Evolutionary conservation across 1,139 yeast genomes (phyloP), one percentile per base, ranked within the genome.

Genomic region (Saccharomyces uvarum): DNA sequence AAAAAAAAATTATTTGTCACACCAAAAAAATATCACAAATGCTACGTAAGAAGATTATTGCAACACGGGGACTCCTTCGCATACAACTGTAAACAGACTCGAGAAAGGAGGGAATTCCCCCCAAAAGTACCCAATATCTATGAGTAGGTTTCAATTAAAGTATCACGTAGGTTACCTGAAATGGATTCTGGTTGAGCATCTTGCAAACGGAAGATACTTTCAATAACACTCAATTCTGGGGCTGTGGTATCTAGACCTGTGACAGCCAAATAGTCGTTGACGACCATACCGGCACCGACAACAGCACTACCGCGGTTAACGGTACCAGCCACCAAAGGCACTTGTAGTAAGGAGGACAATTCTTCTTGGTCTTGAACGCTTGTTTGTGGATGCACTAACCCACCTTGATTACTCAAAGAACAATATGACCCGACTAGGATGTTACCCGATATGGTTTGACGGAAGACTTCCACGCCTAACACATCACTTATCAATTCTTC

Each of bases 401-500:
- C 99, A 71, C 99, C 99, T 74, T 91, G 97, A 75, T 95, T 95
- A 52, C 97, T 87, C 64, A 95, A 80, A 26, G 96, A 75, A 75
- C 98, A 93, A 75, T 93, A 95, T 14, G 97, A 87, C 55, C 99
- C 99, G 56, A 95, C 99, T 60, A 95, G 80, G 53, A 95, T 98
- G 72, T 95, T 93, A 61, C 97, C 98, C 19, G 99, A 97, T 64
- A 95, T 91, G 53, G 99, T 95, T 75, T 93, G 99, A 76, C 99
- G 86, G 81, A 95, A 95, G 48, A 95, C 99, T 75, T 95, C 99
- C 53, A 95, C 99, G 57, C 99, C 99, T 59, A 95, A 79, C n/a
- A 91, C 97, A 74, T 95, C 99, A 50, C 99, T 96, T 70, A 95
- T 95, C 66, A 95, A 78, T 75, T 95, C 99, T 76, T 95, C 99